A percentile compares a stretch with the other conserved stretches of the same genome.
Evolutionary conservation across 148 eudicot species (phyloP).

Genomic region (Simmondsia chinensis): DNA sequence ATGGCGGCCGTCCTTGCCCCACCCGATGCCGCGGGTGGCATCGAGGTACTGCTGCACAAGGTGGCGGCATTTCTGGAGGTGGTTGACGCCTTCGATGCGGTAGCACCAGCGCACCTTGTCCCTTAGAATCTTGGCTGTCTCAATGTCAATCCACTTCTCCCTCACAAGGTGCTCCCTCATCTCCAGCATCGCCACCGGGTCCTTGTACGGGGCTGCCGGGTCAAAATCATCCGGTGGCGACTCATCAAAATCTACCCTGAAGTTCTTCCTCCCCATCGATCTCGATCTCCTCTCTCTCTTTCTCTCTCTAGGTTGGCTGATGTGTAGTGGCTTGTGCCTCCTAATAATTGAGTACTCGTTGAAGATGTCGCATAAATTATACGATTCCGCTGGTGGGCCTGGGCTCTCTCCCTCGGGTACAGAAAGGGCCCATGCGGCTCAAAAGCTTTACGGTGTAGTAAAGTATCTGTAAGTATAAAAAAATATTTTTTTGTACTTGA

Average conservation of each 20-base stretch:
- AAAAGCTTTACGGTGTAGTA: too few relatives aligned
- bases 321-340: too few relatives aligned
- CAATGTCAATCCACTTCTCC: conserved; percentile 95
- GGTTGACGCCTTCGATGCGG: conserved; percentile 82
- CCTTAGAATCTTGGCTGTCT: conserved; percentile 76
- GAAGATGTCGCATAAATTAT: too few relatives aligned
- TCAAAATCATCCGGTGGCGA: conserved; percentile 87
- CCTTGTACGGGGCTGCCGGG: conserved; percentile 84
- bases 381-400: too few relatives aligned
- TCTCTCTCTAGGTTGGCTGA: too few relatives aligned
- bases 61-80: conserved; percentile 85
- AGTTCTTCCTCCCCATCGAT: conserved; percentile 68
- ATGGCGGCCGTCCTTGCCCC: conserved; percentile 84
- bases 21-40: conserved; percentile 84
- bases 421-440: too few relatives aligned
- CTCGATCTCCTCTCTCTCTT: not conserved
- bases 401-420: too few relatives aligned
- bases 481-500: too few relatives aligned
- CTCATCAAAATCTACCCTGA: conserved; percentile 56
- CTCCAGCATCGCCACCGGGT: conserved; percentile 92
- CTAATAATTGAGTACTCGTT: too few relatives aligned
- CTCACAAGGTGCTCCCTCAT: conserved; percentile 86
- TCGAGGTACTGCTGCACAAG: conserved; percentile 84
- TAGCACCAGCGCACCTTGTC: conserved; percentile 79
- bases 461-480: too few relatives aligned